Conservation (phyloP, 2,329 filamentous ascomycete species). For the Orbilia javanica region DNA sequence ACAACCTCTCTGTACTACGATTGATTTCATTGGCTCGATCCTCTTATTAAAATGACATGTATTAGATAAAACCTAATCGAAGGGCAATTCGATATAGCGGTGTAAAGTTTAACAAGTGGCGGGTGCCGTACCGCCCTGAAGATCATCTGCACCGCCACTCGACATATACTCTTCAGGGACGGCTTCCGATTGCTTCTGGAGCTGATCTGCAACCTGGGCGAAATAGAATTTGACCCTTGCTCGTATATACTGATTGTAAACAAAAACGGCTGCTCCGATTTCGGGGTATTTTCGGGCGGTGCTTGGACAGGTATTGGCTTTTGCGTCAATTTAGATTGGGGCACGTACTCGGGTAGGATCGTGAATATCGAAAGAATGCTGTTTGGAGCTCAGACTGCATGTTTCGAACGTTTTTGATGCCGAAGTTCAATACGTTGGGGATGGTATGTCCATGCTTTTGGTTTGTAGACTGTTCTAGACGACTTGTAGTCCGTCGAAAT, state of each 20-base stretch:
- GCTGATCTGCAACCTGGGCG: slow-evolving; percentile 22
- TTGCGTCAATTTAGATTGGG: background rate
- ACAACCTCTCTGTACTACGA: background rate
- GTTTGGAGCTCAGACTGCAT: background rate
- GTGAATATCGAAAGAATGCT: background rate
- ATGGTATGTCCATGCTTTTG: background rate
- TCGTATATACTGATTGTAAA: background rate
- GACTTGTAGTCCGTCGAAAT: background rate
- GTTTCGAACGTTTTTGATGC: no score
- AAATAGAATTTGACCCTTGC: background rate
- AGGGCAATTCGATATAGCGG: background rate
- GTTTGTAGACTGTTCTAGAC: background rate
- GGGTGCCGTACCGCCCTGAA: slow-evolving; percentile 8
- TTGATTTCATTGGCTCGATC: slow-evolving; percentile 9
- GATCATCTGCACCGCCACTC: slow-evolving; percentile 21
- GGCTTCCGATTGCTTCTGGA: slow-evolving; percentile 4
- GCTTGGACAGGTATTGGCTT: background rate
- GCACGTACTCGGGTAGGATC: no score
- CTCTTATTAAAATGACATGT: background rate
- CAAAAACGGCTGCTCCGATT: background rate
- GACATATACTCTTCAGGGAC: background rate
- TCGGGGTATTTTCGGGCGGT: background rate
- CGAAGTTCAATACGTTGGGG: background rate
- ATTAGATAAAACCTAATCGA: slow-evolving; percentile 3
- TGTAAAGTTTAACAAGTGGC: background rate